These are phyloP conservation scores for Kodamaea sagamina DNA, from an alignment of 805 yeast genomes.

Conservation along the genomic window DNA sequence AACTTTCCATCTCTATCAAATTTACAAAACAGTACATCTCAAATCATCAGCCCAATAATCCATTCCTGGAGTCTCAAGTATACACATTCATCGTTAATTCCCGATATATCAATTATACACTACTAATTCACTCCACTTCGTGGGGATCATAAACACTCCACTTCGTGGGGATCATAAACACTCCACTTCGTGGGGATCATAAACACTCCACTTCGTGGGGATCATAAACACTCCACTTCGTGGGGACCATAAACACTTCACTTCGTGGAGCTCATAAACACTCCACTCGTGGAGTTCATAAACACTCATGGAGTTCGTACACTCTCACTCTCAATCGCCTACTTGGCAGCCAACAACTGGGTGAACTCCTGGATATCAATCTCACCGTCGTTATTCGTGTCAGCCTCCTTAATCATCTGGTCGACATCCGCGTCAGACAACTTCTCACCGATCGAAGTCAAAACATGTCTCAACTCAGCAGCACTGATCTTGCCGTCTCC, in stretches of 20 bases:
- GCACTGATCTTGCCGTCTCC: conserved; percentile 97
- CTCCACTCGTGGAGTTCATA: no score
- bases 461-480: conserved; percentile 93
- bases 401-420: conserved; percentile 96
- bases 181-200: not conserved
- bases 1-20: no score
- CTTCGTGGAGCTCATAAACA: no score
- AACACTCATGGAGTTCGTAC: not conserved
- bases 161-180: not conserved
- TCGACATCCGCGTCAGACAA: conserved; percentile 95
- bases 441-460: conserved; percentile 97
- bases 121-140: no score
- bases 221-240: not conserved
- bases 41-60: no score
- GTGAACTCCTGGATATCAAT: conserved; percentile 97
- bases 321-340: conserved; percentile 18
- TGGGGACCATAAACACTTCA: no score
- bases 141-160: no score
- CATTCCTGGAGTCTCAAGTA: no score
- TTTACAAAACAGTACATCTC: no score
- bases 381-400: conserved; percentile 93
- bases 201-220: conserved; percentile 2
- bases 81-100: no score
- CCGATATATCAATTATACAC: no score
- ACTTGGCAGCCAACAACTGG: conserved; percentile 78